Evolutionary conservation across 805 yeast species (phyloP), one percentile per base, ranked within the genome.

Genomic region (Metschnikowia anglica): DNA sequence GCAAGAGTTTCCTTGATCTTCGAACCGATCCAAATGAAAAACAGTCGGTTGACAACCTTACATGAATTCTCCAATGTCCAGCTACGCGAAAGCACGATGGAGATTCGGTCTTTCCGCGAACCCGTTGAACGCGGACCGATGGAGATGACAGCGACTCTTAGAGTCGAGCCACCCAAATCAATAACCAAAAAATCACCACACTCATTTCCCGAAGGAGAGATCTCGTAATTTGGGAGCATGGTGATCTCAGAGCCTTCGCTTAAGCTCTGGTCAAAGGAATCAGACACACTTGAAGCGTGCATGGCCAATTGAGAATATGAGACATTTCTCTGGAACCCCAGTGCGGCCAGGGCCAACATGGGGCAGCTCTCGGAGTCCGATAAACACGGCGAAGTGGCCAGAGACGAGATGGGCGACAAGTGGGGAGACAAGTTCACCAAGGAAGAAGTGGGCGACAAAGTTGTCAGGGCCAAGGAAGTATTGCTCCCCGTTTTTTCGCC

Each of bases 121-220:
- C 2, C 28, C 15, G 36, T 23, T 24, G 16, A 15, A 21, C 12
- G 28, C 9, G 27, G 33, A 8, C 21, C 16, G 37, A 70, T 65
- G 16, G 55, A 43, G 9, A 70, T 60, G 24, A 69, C 65, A 2
- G 74, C 66, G 3, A 73, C 60, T 25, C 81, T 62, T 16, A 78
- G 56, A 1, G 82, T 78, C 1, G 79, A 72, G 2, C 84, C 84
- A 4, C 84, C 84, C 37, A 79, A 58, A 48, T 79, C 84, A n/a
- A 79, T 61, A 16, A 65, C 75, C 55, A 71, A 65, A 59, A 46
- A 75, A 29, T 67, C 59, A 20, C 74, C 74, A 48, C 20, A 37
- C 63, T 31, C 64, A 15, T 53, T 34, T 5, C 75, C 75, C 2
- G 69, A 59, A 24, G 74, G 73, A 27, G 46, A 46, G 29, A 69